These are phyloP conservation scores for Penicillium hesseltinei DNA, from an alignment of 2,329 filamentous ascomycete species.

Conservation along the genomic window DNA sequence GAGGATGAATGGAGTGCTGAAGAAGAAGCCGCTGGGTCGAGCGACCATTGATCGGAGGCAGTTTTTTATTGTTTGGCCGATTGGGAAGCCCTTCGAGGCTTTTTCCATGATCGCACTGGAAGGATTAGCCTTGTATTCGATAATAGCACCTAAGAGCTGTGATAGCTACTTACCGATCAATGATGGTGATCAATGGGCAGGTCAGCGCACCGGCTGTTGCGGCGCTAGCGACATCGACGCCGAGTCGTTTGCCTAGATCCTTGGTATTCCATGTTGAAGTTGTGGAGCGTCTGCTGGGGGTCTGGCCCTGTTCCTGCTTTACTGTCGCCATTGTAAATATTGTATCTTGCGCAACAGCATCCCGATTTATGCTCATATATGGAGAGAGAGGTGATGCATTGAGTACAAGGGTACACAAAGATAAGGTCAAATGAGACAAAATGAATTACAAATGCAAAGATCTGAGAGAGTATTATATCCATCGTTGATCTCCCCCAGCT, in stretches of 20 bases:
- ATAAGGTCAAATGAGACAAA: slow-evolving; percentile 13
- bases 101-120: slow-evolving; percentile 51
- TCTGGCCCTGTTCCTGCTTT: slow-evolving; percentile 3
- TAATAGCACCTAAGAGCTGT: not conserved
- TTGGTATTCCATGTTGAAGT: slow-evolving; percentile 67
- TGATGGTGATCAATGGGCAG: slow-evolving; percentile 80
- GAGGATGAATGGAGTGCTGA: slow-evolving; percentile 49
- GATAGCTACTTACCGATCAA: slow-evolving; percentile 65
- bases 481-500: slow-evolving; percentile 7
- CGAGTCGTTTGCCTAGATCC: slow-evolving; percentile 65
- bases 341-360: slow-evolving; percentile 28
- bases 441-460: slow-evolving; percentile 18
- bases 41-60: slow-evolving; percentile 42
- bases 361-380: slow-evolving; percentile 29
- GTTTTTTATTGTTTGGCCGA: slow-evolving; percentile 41
- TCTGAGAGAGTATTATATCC: not conserved
- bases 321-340: slow-evolving; percentile 25
- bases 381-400: not conserved
- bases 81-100: slow-evolving; percentile 45
- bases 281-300: slow-evolving; percentile 9
- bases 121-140: not conserved
- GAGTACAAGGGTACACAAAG: not conserved
- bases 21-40: slow-evolving; percentile 44
- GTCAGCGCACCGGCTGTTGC: slow-evolving; percentile 71
- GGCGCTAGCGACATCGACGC: slow-evolving; percentile 67